These are phyloP conservation scores for Rhododendron williamsianum DNA, from an alignment of 148 eudicot genomes.

Conservation along the genomic window DNA sequence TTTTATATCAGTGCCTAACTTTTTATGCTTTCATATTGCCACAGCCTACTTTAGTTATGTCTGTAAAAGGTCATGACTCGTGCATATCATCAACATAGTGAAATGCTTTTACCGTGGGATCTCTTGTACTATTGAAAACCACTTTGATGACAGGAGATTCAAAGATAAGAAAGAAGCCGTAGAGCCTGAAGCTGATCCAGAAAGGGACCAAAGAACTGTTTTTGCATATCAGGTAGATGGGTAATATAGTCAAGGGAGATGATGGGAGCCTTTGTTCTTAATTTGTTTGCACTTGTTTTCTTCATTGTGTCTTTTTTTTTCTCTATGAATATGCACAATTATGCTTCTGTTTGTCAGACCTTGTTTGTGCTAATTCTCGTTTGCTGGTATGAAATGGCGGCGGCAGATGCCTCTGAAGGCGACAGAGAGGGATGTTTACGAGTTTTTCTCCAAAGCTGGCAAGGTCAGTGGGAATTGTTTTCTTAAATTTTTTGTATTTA, in stretches of 20 bases:
- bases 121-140: conserved; percentile 24
- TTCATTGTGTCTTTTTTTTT: not conserved
- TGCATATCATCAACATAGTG: not conserved
- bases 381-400: conserved; percentile 10
- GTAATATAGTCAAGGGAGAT: not conserved
- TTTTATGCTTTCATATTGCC: not conserved
- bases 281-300: not conserved
- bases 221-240: conserved; percentile 87
- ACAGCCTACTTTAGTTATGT: not conserved
- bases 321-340: not conserved
- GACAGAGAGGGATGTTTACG: conserved; percentile 81
- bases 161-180: conserved; percentile 76
- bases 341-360: not conserved
- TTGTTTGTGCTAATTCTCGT: conserved; percentile 1
- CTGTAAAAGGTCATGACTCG: not conserved
- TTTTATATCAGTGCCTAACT: not conserved
- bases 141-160: conserved; percentile 60
- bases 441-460: conserved; percentile 91
- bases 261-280: not conserved
- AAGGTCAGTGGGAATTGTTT: conserved; percentile 50
- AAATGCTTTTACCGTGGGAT: not conserved
- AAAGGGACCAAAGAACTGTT: conserved; percentile 98
- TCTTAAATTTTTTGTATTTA: not conserved
- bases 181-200: conserved; percentile 99
- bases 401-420: conserved; percentile 94